Base-by-base conservation (phyloP, 2,329 filamentous ascomycete genomes). In the Reticulascus tulasneorum region DNA sequence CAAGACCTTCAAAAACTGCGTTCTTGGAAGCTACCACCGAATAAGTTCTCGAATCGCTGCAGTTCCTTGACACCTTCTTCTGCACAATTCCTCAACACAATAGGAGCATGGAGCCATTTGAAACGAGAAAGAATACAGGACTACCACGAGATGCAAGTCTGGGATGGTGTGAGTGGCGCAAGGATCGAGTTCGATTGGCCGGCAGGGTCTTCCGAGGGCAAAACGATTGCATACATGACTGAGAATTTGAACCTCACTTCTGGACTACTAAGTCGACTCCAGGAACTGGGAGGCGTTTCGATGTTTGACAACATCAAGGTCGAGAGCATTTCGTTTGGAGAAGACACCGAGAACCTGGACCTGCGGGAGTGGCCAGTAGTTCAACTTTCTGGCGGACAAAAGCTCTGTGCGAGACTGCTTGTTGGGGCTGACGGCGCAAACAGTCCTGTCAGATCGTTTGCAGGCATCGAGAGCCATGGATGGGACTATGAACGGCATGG, bases 141-240 rank as follows among this genome's bases (percentile, higher is more conserved):
- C 1, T 98, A 96, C 60, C 82, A 94, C 41, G 86, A 91, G 51
- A 98, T 98, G 93, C 85, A 95, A 59, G 93, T 97, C 21, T 98
- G 94, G 93, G 93, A 98, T 59, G 94, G 91, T 44, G 79, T 95
- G 38, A 86, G 85, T 25, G 89, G 81, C 40, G 86, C 89, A 23
- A 79, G 82, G 49, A 93, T 98, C 57, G 84, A 87, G 49, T 98
- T 98, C 60, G 86, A 93, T 63, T 86, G 82, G 83, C 62, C 62
- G 16, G 57, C 66, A 23, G 67, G 71, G 51, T 62, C 30, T 56
- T 63, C 29, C 62, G 64, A 50, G 61, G 65, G 67, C 54, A 75
- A 70, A 42, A 85, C 80, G 2, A 88, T 98, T 48, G 93, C 93
- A 9, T 95, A 93, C 58, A 98, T 98, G 91, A 86, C 82, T 26